Conservation (phyloP, 371 early-diverging fungal genomes). For the Saksenaea oblongispora region DNA sequence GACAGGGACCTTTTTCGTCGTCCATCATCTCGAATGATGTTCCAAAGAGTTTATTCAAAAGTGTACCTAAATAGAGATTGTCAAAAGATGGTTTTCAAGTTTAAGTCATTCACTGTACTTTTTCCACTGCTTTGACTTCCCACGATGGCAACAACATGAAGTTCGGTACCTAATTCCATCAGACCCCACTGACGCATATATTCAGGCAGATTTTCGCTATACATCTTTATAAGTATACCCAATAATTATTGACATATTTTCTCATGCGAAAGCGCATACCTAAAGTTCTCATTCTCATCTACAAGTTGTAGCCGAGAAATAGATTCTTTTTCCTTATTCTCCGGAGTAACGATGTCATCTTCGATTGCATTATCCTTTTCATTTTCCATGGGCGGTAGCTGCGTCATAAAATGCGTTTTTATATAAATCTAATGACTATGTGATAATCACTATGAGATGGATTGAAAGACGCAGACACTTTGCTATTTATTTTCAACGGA, state of each 20-base stretch:
- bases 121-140: slow-evolving; percentile 98
- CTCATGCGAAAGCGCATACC: slow-evolving; percentile 53
- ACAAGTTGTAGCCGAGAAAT: slow-evolving; percentile 79
- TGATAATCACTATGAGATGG: too few species aligned
- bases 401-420: too few species aligned
- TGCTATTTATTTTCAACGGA: too few species aligned
- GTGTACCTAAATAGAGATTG: slow-evolving; percentile 69
- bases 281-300: slow-evolving; percentile 82
- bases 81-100: neutral
- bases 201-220: slow-evolving; percentile 63
- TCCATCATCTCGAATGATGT: slow-evolving; percentile 95
- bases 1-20: slow-evolving; percentile 74
- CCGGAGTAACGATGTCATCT: neutral
- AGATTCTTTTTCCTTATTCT: slow-evolving; percentile 27
- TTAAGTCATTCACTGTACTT: slow-evolving; percentile 57
- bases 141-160: slow-evolving; percentile 95
- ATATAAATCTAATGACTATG: too few species aligned
- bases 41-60: slow-evolving; percentile 92
- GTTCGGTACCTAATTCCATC: slow-evolving; percentile 86
- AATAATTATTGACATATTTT: neutral
- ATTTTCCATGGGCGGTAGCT: too few species aligned
- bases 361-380: too few species aligned
- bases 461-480: too few species aligned
- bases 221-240: neutral
- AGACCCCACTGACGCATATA: slow-evolving; percentile 89